Base-by-base conservation (phyloP, 2,329 filamentous ascomycete genomes). In the Pseudovirgaria hyperparasitica region DNA sequence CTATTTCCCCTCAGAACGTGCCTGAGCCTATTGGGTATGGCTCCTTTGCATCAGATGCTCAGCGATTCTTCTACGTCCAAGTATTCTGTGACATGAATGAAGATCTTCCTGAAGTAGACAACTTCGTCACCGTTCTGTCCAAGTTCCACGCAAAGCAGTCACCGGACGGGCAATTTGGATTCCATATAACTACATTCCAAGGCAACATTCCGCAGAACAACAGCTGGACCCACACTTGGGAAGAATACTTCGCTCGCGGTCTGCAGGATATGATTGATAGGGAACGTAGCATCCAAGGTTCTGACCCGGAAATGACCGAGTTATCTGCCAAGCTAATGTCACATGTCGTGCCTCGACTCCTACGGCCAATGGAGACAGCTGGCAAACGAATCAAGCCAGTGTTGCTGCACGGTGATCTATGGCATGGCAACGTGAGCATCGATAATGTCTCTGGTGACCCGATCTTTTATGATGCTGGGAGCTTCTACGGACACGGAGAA, bases 401-500 rank as follows among this genome's bases (percentile, higher is more conserved):
- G 10, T 33, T 58, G 19, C 46, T 55, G 11, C 54, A 57, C 30
- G 55, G 55, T 0, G 54, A 59, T 33, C 37, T 60, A 2, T 60
- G 54, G 56, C 47, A 59, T 24, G 47, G 40, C 2, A 62, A 61
- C 29, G 35, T 45, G 2, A 52, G 47, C 2, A 46, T 43, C 6
- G 42, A 49, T 19, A 27, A 31, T 1, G 27, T 40, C 7, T 56
- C 41, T 0, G 43, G 39, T 1, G 25, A 48, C 1, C 28, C 48
- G 6, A 26, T 45, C 14, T 39, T 60, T 8, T 60, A 54, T 27
- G 55, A 60, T 28, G 41, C 49, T 1, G 48, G 40, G 2, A 43
- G 35, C 2, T 54, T 48, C 27, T 60, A 55, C 30, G 57, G 47
- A 0, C 57, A 60, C 29, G 48, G 58, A 16, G 55, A 60, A 24